Evolutionary conservation across 2,329 filamentous ascomycete species (phyloP).

Genomic region (Gnomoniopsis smithogilvyi): DNA sequence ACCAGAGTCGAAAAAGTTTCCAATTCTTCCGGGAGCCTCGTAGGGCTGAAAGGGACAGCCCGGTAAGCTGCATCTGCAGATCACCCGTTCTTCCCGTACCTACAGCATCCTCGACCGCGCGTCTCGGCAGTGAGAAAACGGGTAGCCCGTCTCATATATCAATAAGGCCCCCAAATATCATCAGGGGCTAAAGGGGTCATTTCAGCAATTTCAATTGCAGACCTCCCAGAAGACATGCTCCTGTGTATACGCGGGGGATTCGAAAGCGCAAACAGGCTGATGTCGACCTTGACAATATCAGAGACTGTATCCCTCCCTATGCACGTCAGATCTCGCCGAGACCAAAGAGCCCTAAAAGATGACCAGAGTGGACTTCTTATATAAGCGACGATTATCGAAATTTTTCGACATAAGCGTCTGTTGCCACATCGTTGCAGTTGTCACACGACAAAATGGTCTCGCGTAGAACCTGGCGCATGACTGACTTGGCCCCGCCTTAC

Average conservation of each 20-base stretch:
- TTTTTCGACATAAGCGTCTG: background rate
- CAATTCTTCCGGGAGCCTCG: slow-evolving; percentile 4
- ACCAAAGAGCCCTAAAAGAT: background rate
- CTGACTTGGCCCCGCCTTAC: background rate
- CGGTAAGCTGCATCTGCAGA: slow-evolving; percentile 3
- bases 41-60: slow-evolving; percentile 16
- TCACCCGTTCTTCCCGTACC: background rate
- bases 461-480: slow-evolving; percentile 9
- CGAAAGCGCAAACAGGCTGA: background rate
- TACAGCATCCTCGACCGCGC: background rate
- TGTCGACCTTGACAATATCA: background rate
- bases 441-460: background rate
- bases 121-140: slow-evolving; percentile 11
- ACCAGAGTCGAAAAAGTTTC: background rate
- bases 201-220: too few relatives aligned
- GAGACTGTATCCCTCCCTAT: background rate
- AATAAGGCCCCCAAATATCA: background rate
- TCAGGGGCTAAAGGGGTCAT: too few relatives aligned
- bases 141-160: background rate
- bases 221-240: background rate
- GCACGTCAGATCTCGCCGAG: background rate
- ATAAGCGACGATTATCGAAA: background rate
- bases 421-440: background rate
- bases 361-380: slow-evolving; percentile 2
- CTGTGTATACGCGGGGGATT: slow-evolving; percentile 1